phyloP scores from a whole-genome alignment of 208 protist genomes.

The Lotmaria passim region DNA sequence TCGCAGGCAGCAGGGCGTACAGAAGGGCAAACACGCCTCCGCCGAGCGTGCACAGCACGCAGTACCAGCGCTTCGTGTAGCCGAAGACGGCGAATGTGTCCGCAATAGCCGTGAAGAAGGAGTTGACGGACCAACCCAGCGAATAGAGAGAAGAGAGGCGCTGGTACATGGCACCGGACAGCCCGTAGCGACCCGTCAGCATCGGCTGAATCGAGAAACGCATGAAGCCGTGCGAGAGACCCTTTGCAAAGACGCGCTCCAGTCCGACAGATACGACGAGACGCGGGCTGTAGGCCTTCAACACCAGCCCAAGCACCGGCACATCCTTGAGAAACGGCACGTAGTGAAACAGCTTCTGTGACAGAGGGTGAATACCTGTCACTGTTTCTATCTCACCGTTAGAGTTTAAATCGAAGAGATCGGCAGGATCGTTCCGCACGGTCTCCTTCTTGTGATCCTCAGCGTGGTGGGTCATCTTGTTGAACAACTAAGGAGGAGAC shows the following conservation, averaged over 20 bases:
- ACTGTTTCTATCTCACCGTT: neutral
- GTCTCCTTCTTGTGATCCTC: too few species aligned
- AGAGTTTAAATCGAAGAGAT: neutral
- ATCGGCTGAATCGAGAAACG: constrained; percentile 31
- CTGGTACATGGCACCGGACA: constrained; percentile 52
- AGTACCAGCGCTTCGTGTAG: constrained; percentile 84
- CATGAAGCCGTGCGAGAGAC: constrained; percentile 28
- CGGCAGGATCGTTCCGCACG: too few species aligned
- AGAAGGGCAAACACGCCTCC: constrained; percentile 48
- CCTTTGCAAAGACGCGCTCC: constrained; percentile 31
- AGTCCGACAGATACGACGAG: constrained; percentile 18
- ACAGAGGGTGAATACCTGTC: constrained; percentile 22
- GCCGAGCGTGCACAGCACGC: constrained; percentile 46
- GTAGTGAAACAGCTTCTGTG: constrained; percentile 24
- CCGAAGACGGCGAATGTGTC: constrained; percentile 70
- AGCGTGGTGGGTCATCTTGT: too few species aligned
- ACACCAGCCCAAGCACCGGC: constrained; percentile 32
- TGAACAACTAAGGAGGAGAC: neutral
- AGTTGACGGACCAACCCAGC: constrained; percentile 73
- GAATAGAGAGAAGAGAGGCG: constrained; percentile 50
- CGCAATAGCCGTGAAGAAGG: constrained; percentile 59
- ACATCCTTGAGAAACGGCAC: constrained; percentile 30
- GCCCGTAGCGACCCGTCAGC: constrained; percentile 41
- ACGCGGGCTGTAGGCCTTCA: constrained; percentile 27
- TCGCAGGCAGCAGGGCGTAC: constrained; percentile 53